Evolutionary conservation across 768 basidiomycete species (phyloP), one percentile per base, ranked within the genome.

Genomic region (Boletus sp.): DNA sequence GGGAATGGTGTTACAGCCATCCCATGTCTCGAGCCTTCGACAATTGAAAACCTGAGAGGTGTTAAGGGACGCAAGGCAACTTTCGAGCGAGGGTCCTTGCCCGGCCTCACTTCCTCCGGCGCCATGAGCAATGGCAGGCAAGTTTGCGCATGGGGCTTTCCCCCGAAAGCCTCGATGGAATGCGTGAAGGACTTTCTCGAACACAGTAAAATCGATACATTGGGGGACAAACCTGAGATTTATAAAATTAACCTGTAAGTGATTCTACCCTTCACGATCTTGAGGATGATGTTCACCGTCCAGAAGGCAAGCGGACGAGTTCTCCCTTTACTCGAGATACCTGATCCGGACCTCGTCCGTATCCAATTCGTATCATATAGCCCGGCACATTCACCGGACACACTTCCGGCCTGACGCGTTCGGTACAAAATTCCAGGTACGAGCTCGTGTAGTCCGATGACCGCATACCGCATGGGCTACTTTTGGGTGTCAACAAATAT

Each of bases 311-410:
- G 50, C 71, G 18, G 64, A 63, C 20, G 64, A 71, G 37, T 83
- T 81, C 61, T 73, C 78, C 7, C 44, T 81, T 55, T 75, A 73
- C 60, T 78, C 84, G 28, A 80, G 82, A 47, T 83, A 80, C 60
- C 60, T 85, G 10, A 75, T 92, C 29, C 82, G 81, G 35, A 70
- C 87, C 52, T 68, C 72, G 3, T 82, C 83, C 0, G 72, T 77
- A 17, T 77, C 87, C 9, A 87, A 92, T 64, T 91, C 91, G 1
- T 82, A 89, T 62, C 82, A 81, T 51, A 71, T 92, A 28, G 85
- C 84, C 18, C 83, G 87, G 49, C 69, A 75, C 37, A 57, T 86
- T 45, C 88, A 93, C 67, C 79, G 83, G 77, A 84, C 81, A 1
- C 71, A 73, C 36, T 82, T 74, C 56, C 70, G 71, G 9, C 73